Percentiles rank a stretch among this genome's conserved stretches.
Conservation (phyloP, 2,329 filamentous ascomycete genomes). For the Trichoderma afroharzianum region DNA sequence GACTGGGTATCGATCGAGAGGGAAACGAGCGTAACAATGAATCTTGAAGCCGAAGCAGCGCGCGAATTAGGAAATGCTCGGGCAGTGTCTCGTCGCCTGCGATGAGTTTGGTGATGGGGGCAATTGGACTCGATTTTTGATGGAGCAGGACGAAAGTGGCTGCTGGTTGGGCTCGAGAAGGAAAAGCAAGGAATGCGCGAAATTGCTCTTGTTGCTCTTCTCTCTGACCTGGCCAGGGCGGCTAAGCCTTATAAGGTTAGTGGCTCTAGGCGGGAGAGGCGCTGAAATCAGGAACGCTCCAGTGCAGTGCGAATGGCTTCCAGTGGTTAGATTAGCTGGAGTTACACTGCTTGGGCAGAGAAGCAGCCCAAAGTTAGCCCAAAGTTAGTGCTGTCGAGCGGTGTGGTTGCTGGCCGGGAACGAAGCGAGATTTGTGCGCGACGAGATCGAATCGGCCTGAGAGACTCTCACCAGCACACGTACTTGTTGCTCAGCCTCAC, state of each 20-base stretch:
- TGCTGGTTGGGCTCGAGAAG: constrained; percentile 9
- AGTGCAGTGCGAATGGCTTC: neutral
- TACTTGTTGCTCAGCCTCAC: neutral
- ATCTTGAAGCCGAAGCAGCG: neutral
- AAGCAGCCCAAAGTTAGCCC: neutral
- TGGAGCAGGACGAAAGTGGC: constrained; percentile 11
- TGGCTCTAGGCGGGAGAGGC: neutral
- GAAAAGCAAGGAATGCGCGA: constrained; percentile 31
- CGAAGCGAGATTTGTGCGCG: constrained; percentile 14
- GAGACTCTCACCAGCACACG: neutral
- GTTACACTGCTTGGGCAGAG: neutral
- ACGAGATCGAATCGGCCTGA: neutral
- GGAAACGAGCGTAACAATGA: constrained; percentile 18
- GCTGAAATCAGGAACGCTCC: neutral
- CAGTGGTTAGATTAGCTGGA: neutral
- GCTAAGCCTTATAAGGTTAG: constrained; percentile 23
- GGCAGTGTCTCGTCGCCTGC: constrained; percentile 18
- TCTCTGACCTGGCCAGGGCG: constrained; percentile 15
- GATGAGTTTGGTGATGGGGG: constrained; percentile 13
- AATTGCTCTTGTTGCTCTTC: constrained; percentile 34
- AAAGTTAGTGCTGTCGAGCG: neutral
- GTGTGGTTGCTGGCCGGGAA: constrained; percentile 3
- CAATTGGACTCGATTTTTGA: constrained; percentile 3
- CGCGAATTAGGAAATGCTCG: constrained; percentile 8
- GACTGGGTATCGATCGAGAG: constrained; percentile 1